Conservation (phyloP, 106 monocot species). For the Dendrobium chrysotoxum region DNA sequence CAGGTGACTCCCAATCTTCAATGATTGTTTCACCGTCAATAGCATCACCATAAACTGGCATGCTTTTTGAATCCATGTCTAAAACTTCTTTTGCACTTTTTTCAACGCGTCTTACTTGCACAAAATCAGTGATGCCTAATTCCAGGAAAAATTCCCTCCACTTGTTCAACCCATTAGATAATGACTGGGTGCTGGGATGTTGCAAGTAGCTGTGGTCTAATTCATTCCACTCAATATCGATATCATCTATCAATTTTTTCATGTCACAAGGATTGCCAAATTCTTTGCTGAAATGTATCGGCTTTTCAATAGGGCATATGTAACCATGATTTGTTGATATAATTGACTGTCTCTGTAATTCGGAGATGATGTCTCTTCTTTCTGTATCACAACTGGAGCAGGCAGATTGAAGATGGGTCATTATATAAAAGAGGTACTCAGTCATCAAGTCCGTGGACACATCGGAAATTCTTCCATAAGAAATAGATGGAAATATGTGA, state of each 20-base stretch:
- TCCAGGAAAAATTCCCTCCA: constrained; percentile 54
- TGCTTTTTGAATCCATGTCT: constrained; percentile 9
- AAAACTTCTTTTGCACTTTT: constrained; percentile 13
- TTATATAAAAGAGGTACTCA: constrained; percentile 51
- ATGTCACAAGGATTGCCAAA: constrained; percentile 40
- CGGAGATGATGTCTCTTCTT: constrained; percentile 27
- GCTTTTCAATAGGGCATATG: constrained; percentile 33
- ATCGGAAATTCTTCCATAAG: constrained; percentile 6
- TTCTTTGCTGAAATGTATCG: constrained; percentile 48
- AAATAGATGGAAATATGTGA: constrained; percentile 38
- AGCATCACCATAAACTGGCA: constrained; percentile 1
- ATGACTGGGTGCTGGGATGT: constrained; percentile 27
- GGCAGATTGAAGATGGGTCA: constrained; percentile 48
- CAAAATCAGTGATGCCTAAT: constrained; percentile 59
- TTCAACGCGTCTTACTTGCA: constrained; percentile 35
- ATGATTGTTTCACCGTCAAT: constrained; percentile 1
- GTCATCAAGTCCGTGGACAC: constrained; percentile 22
- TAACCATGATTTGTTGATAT: constrained; percentile 51
- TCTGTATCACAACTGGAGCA: constrained; percentile 31
- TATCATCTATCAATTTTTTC: constrained; percentile 23
- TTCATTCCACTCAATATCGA: constrained; percentile 34
- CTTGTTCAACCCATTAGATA: constrained; percentile 9
- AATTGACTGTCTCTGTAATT: constrained; percentile 15
- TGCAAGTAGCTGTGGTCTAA: constrained; percentile 41
- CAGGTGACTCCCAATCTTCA: constrained; percentile 61